Percentiles rank a stretch among this genome's conserved stretches.
These are phyloP conservation scores for Cyclaneusma minus DNA, from an alignment of 2,329 filamentous ascomycete species.

Conservation along the genomic window DNA sequence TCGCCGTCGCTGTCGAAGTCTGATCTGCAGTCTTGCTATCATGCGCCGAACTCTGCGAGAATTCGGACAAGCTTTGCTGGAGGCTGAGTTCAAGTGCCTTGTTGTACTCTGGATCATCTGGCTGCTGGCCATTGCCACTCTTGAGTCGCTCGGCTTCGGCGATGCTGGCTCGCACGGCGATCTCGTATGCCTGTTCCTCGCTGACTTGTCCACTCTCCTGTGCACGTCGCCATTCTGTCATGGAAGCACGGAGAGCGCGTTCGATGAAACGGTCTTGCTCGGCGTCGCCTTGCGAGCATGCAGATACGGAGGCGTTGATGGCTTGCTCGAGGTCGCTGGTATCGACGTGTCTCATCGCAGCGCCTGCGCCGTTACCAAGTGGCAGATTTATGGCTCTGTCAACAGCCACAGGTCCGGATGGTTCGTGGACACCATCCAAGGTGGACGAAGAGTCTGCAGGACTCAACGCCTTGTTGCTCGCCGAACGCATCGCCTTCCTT, in stretches of 20 bases:
- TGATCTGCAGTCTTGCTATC: slow-evolving; percentile 5
- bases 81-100: slow-evolving; percentile 39
- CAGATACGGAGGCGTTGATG: slow-evolving; percentile 51
- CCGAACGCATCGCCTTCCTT: slow-evolving; percentile 22
- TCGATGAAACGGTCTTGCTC: slow-evolving; percentile 59
- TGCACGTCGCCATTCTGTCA: slow-evolving; percentile 36
- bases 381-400: no score
- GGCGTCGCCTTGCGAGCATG: slow-evolving; percentile 53
- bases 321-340: slow-evolving; percentile 54
- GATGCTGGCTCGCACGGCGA: slow-evolving; percentile 33
- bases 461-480: no score
- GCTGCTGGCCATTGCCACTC: slow-evolving; percentile 1
- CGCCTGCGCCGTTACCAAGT: slow-evolving; percentile 7
- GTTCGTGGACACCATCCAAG: no score
- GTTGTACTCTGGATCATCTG: slow-evolving; percentile 39
- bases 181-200: slow-evolving; percentile 26
- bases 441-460: no score
- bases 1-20: slow-evolving; percentile 4
- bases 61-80: slow-evolving; percentile 28
- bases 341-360: no score
- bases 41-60: slow-evolving; percentile 3
- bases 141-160: slow-evolving; percentile 21
- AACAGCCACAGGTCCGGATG: no score
- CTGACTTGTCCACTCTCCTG: slow-evolving; percentile 12
- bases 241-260: slow-evolving; percentile 56